Evolutionary conservation across 2,329 filamentous ascomycete species (phyloP), one percentile per base, ranked within the genome.

Genomic region (Hymenoscyphus scutula): DNA sequence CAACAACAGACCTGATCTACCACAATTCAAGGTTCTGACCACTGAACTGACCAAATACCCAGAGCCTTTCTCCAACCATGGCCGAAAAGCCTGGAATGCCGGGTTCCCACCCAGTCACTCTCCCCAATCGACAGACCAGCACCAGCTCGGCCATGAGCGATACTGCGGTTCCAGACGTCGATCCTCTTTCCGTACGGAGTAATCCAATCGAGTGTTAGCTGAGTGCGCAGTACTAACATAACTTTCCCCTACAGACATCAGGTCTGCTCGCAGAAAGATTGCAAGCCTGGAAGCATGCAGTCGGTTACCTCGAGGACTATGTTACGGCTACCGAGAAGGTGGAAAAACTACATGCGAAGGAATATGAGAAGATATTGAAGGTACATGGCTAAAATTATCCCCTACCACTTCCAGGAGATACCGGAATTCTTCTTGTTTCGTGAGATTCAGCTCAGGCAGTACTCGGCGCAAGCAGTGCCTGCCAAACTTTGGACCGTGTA

Each of bases 281-380:
- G 65, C 89, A 91, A 72, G 95, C 95, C 55, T 99, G 92, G 92
- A 98, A 97, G 76, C 94, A 98, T 76, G 91, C 93, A 65, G 91
- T 92, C 66, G 91, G 83, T 62, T 94, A 97, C 74, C 83, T 99
- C 56, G 92, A 98, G 77, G 92, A 96, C 58, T 99, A 97, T 76
- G 83, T 98, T 72, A 81, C 80, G 32, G 88, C 90, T 6, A 91
- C 92, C 3, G 92, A 97, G 76, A 97, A 94, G 82, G 82, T 91
- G 63, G 89, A 97, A 74, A 89, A 88, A 74, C 83, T 85, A 11
- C 89, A 97, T 70, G 87, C 91, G 60, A 98, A 97, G 80, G 94
- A 98, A 76, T 97, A 97, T 73, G 93, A 98, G 80, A 94, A 91
- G 78, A 88, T 95, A 10, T 79, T 98, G 72, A 99, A 98, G 87